phyloP scores from a whole-genome alignment of 2,329 filamentous ascomycete species.

The Tolypocladium amazonense region DNA sequence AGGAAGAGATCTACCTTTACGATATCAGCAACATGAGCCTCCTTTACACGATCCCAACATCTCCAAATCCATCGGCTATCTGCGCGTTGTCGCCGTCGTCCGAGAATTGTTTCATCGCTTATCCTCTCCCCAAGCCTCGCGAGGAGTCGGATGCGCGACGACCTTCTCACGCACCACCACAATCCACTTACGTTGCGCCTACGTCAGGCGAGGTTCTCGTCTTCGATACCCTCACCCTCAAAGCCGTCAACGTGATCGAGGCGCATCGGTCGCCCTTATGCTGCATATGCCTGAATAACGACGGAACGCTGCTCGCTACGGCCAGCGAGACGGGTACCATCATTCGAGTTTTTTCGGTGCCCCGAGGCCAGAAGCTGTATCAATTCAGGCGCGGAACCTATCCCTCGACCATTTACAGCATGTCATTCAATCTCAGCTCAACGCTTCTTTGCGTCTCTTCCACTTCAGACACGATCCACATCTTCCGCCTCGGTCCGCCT shows the following conservation, averaged over 20 bases:
- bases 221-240: conserved; percentile 80
- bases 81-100: conserved; percentile 90
- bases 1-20: conserved; percentile 96
- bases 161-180: conserved; percentile 77
- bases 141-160: conserved; percentile 46
- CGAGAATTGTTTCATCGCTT: conserved; percentile 91
- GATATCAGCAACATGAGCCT: conserved; percentile 98
- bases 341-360: conserved; percentile 89
- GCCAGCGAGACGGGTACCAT: conserved; percentile 97
- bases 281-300: conserved; percentile 82
- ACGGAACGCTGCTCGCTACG: conserved; percentile 84
- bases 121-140: conserved; percentile 70
- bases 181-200: conserved; percentile 66
- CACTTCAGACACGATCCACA: conserved; percentile 90
- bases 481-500: conserved; percentile 67
- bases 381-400: conserved; percentile 95
- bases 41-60: conserved; percentile 84
- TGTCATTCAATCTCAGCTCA: conserved; percentile 95
- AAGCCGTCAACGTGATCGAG: conserved; percentile 91
- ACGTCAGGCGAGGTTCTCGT: conserved; percentile 88
- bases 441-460: conserved; percentile 93
- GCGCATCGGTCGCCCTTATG: conserved; percentile 88
- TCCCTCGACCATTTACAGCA: conserved; percentile 92
- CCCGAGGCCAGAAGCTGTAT: conserved; percentile 83
- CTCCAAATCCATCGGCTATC: conserved; percentile 83